Base-by-base conservation (phyloP, 1,284 basidiomycete genomes). In the Ganoderma sp. region DNA sequence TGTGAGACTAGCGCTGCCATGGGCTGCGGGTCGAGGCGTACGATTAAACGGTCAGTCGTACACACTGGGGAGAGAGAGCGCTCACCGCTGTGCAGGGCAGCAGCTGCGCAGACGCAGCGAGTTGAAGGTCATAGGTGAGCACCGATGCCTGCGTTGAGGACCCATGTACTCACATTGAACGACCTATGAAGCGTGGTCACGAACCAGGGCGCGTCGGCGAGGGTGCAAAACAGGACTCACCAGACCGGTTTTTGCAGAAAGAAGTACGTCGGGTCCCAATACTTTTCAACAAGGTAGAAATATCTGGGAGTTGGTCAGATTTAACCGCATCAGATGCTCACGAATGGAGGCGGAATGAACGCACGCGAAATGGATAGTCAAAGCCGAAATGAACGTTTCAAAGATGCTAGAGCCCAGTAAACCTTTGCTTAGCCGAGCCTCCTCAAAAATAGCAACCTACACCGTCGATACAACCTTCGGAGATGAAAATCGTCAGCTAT, bases 181-280 rank as follows among this genome's bases (percentile, higher is more conserved):
- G 66, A 67, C 66, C 66, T 63, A 12, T 12, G 58, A 59, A 22
- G 39, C 14, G 25, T 9, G 22, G 25, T 54, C 7, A 25, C 5
- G n/a, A 9, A 15, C 15, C 2, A 7, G 10, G 45, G 45, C 9
- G 45, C n/a, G 28, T 25, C 14, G 15, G 28, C 3, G 17, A 7
- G 6, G 25, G 28, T 17, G 10, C 12, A n/a, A 15, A 9, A 22
- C 39, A 37, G 9, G 8, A 41, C 63, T 32, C 37, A 67, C 66
- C 66, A 67, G 19, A 67, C 58, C 1, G 66, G 59, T 7, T 17
- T 57, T 5, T 39, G 1, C 8, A 64, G 10, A 22, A 67, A 67
- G 50, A 67, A 67, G 39, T 67, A 64, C 39, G 57, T 54, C 1
- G 66, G 63, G 8, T 67, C 62, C 66, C 66, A 67, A 32, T 64